Conservation (phyloP, 2,329 filamentous ascomycete species). For the Stagonosporopsis cucurbitacearum region DNA sequence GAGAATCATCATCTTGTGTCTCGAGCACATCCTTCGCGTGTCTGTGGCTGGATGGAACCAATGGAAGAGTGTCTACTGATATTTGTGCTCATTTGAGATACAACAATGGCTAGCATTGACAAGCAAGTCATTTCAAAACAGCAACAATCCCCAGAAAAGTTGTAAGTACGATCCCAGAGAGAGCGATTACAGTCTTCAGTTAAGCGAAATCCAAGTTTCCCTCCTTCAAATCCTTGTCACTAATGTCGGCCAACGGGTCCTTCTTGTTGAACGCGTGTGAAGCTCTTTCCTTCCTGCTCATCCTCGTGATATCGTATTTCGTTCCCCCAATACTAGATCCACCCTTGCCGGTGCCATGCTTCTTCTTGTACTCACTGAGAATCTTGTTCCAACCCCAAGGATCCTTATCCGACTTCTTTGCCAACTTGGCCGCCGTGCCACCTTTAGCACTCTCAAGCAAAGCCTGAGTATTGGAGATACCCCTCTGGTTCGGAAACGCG, state of each 20-base stretch:
- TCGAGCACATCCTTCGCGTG: not conserved
- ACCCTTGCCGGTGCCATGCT: not conserved
- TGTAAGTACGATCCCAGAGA: not conserved
- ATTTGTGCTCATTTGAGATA: not conserved
- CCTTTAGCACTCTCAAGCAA: not conserved
- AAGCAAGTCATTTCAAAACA: not conserved
- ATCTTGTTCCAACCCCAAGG: not conserved
- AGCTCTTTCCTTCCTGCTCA: constrained; percentile 20
- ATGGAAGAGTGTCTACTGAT: too few relatives aligned
- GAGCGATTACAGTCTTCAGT: not conserved
- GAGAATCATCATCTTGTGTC: not conserved
- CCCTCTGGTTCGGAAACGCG: not conserved
- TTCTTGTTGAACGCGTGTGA: constrained; percentile 14
- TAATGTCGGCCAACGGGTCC: constrained; percentile 18
- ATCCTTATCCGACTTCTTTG: not conserved
- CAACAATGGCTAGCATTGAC: not conserved
- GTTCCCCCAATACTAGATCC: constrained; percentile 12
- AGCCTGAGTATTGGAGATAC: not conserved
- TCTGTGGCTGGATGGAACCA: not conserved
- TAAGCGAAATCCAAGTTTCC: constrained; percentile 10
- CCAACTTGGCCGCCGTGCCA: not conserved
- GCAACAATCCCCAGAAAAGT: not conserved
- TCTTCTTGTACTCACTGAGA: not conserved
- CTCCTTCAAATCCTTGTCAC: constrained; percentile 17
- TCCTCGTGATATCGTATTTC: constrained; percentile 23